Evolutionary conservation across 2,329 filamentous ascomycete species (phyloP).

Genomic region (Lomentospora prolificans): DNA sequence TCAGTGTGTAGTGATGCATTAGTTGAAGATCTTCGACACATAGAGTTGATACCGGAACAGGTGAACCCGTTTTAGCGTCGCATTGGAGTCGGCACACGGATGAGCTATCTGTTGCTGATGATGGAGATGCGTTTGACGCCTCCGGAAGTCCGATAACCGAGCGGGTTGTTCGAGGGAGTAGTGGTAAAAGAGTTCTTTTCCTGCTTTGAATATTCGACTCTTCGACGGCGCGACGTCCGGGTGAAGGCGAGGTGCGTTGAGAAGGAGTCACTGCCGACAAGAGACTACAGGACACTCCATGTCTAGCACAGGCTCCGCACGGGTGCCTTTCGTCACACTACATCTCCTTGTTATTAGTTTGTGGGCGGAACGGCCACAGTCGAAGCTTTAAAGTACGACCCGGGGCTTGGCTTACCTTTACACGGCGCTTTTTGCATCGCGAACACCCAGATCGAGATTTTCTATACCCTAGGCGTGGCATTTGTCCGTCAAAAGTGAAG

Average conservation of each 20-base stretch:
- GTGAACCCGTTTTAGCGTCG: not conserved
- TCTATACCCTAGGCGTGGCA: conserved; percentile 23
- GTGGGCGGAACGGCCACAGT: not conserved
- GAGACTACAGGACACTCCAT: conserved; percentile 24
- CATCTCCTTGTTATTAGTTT: not conserved
- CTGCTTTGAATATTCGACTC: conserved; percentile 10
- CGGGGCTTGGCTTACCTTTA: conserved; percentile 27
- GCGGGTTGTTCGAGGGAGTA: not conserved
- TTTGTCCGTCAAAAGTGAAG: conserved; percentile 3
- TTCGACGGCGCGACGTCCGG: conserved; percentile 14
- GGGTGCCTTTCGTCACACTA: conserved; percentile 29
- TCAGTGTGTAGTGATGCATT: conserved; percentile 24
- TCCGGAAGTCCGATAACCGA: not conserved
- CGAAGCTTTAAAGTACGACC: too few relatives aligned
- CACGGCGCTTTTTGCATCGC: conserved; percentile 25
- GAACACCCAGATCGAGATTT: conserved; percentile 25
- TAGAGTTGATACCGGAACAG: conserved; percentile 14
- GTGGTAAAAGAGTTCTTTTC: not conserved
- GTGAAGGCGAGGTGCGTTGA: conserved; percentile 10
- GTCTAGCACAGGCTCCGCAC: conserved; percentile 25
- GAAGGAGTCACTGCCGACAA: conserved; percentile 9
- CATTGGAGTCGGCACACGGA: not conserved
- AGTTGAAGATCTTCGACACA: conserved; percentile 26
- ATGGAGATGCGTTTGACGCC: not conserved
- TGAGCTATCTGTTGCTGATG: not conserved